Percentiles rank a stretch among this genome's conserved stretches.
These are phyloP conservation scores for Byssoonygena ceratinophila DNA, from an alignment of 2,329 filamentous ascomycete genomes.

Conservation along the genomic window DNA sequence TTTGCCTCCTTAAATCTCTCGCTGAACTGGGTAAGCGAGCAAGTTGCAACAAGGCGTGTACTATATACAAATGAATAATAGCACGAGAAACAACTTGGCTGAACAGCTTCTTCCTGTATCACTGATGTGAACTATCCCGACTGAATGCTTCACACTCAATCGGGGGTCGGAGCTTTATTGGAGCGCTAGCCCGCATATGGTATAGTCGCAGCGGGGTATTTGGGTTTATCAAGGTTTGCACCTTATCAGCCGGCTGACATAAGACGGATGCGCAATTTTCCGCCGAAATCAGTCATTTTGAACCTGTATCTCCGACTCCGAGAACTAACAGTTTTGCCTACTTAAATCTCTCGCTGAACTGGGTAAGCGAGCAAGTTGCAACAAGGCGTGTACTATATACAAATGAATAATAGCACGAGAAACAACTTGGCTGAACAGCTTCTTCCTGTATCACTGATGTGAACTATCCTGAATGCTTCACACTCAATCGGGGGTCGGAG, in stretches of 20 bases:
- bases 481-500: no score
- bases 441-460: no score
- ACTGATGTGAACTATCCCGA: no score
- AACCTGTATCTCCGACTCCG: background rate
- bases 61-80: background rate
- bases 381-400: slow-evolving; percentile 1
- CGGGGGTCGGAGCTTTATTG: no score
- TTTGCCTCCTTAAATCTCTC: background rate
- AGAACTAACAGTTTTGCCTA: background rate
- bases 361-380: background rate
- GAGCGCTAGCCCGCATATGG: background rate
- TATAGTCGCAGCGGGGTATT: background rate
- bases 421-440: background rate
- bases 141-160: no score
- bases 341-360: background rate
- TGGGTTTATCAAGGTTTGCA: background rate
- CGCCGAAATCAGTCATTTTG: background rate
- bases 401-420: background rate
- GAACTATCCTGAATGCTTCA: no score
- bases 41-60: background rate
- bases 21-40: background rate
- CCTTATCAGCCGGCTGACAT: slow-evolving; percentile 5
- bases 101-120: background rate
- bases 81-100: background rate
- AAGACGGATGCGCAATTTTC: background rate